Evolutionary conservation across 176 grass and related monocot species (phyloP), one percentile per base, ranked within the genome.

Genomic region (Zizania latifolia): DNA sequence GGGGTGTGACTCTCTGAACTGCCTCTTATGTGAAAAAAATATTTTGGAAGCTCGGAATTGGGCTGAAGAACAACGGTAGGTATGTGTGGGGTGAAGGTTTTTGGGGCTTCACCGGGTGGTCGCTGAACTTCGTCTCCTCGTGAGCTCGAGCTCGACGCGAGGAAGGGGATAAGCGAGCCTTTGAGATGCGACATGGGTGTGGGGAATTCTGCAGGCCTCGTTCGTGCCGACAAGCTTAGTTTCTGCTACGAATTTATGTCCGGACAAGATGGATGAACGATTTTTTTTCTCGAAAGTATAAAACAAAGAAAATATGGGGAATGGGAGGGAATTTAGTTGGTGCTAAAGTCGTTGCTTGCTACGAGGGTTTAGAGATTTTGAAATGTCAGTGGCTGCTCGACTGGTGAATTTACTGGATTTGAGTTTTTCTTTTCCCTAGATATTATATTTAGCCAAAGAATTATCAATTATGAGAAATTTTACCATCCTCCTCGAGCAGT

Each of bases 131-230:
- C 27, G 9, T 1, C 70, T 66, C 21, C 28, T 14, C 21, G 35
- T 75, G 62, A 73, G 37, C 32, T 10, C 30, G 54, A 28, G 45
- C 57, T 63, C 65, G 44, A 32, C 26, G 17, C 5, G 22, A 29
- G 6, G 13, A 8, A 10, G 37, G 16, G 23, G 19, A 58, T 31
- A 75, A 74, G 24, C 38, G 76, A 60, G 33, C 62, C 6, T 34
- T 46, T 75, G 48, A 10, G 67, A 81, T 71, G 62, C 58, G 48
- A 7, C 2, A 9, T 22, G 48, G 64, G 39, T 54, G n/a, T 51
- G 70, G 29, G 64, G 56, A 64, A 78, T 61, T 82, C 78, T 71
- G 60, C 10, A 29, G 19, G 51, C 34, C n/a, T 71, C 17, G 38
- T 44, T 64, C 44, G 15, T 57, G 11, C 59, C 33, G 56, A 39